Evolutionary conservation across 306 rosid species (phyloP).

Genomic region (Quercus dentata): DNA sequence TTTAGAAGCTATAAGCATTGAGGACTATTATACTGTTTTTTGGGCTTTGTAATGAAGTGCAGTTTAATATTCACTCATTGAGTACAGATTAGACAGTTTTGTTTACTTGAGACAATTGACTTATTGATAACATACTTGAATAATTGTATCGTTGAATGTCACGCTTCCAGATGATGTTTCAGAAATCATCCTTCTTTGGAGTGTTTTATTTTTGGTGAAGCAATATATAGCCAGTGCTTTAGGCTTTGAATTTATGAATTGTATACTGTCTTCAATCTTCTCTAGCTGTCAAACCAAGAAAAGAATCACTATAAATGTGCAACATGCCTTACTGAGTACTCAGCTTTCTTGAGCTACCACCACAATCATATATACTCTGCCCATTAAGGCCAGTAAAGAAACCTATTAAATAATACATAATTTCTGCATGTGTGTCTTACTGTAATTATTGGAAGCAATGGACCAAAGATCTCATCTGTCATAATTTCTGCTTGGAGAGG

Average conservation of each 20-base stretch:
- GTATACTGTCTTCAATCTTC: constrained; percentile 65
- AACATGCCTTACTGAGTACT: no score
- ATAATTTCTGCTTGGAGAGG: constrained; percentile 61
- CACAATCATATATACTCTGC: not conserved
- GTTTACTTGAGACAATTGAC: not conserved
- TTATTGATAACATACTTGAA: constrained; percentile 40
- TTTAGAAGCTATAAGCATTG: not conserved
- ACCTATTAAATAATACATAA: not conserved
- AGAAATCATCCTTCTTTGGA: constrained; percentile 48
- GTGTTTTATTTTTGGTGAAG: constrained; percentile 48
- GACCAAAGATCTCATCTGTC: constrained; percentile 79
- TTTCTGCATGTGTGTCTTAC: constrained; percentile 30
- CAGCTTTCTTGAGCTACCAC: no score
- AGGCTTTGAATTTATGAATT: constrained; percentile 65
- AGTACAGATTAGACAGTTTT: not conserved
- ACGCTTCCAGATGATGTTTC: constrained; percentile 77
- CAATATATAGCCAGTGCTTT: constrained; percentile 66
- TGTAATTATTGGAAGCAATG: constrained; percentile 70
- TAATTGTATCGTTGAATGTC: constrained; percentile 50
- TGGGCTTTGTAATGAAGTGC: not conserved
- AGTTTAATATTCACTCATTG: not conserved
- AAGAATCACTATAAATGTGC: not conserved
- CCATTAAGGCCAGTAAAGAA: not conserved
- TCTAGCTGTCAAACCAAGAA: constrained; percentile 42
- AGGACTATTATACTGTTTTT: not conserved